These are phyloP conservation scores for Amyloporia xantha DNA, from an alignment of 768 basidiomycete genomes.

Conservation along the genomic window DNA sequence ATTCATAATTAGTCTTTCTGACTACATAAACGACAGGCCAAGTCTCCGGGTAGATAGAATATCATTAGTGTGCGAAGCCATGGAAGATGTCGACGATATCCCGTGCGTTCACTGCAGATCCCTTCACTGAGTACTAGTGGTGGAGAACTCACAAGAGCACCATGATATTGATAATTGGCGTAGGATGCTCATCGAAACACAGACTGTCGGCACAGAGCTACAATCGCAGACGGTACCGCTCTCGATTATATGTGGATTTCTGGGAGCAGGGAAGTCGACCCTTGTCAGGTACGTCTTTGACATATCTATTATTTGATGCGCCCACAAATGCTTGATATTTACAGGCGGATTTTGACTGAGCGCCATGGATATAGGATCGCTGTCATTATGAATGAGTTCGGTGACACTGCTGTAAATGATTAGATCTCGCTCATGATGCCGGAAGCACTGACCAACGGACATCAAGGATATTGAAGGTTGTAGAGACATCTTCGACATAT, in stretches of 20 bases:
- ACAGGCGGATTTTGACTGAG: conserved; percentile 83
- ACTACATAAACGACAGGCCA: no score
- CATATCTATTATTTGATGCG: neutral
- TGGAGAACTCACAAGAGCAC: neutral
- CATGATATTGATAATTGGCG: neutral
- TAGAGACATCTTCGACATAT: neutral
- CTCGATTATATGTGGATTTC: conserved; percentile 91
- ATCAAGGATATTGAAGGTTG: conserved; percentile 84
- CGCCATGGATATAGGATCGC: conserved; percentile 94
- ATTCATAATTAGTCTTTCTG: neutral
- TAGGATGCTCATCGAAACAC: conserved; percentile 27
- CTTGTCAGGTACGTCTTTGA: conserved; percentile 59
- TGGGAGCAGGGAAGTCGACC: conserved; percentile 94
- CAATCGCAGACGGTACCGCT: conserved; percentile 55
- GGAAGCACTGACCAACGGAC: no score
- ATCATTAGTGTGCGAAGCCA: conserved; percentile 14
- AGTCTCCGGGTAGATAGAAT: no score
- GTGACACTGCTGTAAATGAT: conserved; percentile 77
- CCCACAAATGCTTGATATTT: neutral
- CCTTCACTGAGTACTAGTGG: neutral
- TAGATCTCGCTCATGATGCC: neutral
- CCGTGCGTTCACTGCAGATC: conserved; percentile 35
- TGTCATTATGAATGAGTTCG: conserved; percentile 98
- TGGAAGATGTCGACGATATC: conserved; percentile 54
- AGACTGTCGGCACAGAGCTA: conserved; percentile 1